These are phyloP conservation scores for Pholiota conissans DNA, from an alignment of 768 basidiomycete genomes.

Conservation along the genomic window DNA sequence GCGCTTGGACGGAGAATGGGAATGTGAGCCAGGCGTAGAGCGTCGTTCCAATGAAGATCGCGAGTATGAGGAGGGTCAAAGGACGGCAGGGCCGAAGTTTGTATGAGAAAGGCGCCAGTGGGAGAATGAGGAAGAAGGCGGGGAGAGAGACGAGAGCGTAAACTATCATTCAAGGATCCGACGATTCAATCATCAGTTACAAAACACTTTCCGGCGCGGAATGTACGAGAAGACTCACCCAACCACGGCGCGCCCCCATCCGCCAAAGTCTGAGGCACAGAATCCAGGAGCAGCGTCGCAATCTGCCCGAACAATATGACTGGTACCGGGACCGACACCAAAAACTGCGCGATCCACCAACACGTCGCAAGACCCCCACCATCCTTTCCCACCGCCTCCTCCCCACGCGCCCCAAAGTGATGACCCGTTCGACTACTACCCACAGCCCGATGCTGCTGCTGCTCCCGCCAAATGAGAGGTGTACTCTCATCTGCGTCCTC, in stretches of 20 bases:
- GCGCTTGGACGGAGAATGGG: slow-evolving; percentile 54
- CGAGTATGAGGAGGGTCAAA: slow-evolving; percentile 10
- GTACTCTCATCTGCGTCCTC: slow-evolving; percentile 21
- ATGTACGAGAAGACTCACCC: slow-evolving; percentile 14
- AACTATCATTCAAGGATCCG: slow-evolving; percentile 22
- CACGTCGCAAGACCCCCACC: slow-evolving; percentile 16
- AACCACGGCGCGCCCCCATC: slow-evolving; percentile 27
- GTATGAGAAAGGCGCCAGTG: slow-evolving; percentile 25
- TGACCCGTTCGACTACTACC: too few species aligned
- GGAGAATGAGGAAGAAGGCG: slow-evolving; percentile 21
- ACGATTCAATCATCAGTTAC: too few species aligned
- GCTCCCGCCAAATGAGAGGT: slow-evolving; percentile 17
- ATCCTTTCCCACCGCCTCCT: too few species aligned
- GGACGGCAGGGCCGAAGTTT: slow-evolving; percentile 23
- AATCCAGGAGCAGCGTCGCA: slow-evolving; percentile 24
- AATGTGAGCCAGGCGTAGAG: slow-evolving; percentile 52
- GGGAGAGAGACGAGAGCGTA: slow-evolving; percentile 19
- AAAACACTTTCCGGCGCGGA: too few species aligned
- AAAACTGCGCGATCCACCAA: slow-evolving; percentile 32
- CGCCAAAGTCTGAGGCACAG: slow-evolving; percentile 27
- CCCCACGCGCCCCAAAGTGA: slow-evolving; percentile 6
- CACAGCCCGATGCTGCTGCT: too few species aligned
- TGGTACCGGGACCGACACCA: slow-evolving; percentile 27
- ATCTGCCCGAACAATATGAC: slow-evolving; percentile 29
- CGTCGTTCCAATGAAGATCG: slow-evolving; percentile 53